A percentile compares a stretch with the other conserved stretches of the same genome.
These are phyloP conservation scores for Monosporozyma aquatica DNA, from an alignment of 805 yeast species.

Conservation along the genomic window DNA sequence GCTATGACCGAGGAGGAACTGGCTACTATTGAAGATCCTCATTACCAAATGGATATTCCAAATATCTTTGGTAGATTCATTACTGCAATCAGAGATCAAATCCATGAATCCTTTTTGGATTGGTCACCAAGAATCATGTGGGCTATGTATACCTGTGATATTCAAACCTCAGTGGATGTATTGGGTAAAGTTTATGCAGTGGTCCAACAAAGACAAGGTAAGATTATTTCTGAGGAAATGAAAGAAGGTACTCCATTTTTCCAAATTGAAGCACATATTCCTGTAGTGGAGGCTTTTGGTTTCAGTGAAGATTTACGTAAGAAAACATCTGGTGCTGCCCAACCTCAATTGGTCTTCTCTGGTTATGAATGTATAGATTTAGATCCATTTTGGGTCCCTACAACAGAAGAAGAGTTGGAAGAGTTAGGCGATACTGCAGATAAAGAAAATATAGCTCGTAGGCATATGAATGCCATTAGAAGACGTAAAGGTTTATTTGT, in stretches of 20 bases:
- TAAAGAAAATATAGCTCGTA: slow-evolving; percentile 80
- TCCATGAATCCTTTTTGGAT: slow-evolving; percentile 59
- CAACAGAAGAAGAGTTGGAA: slow-evolving; percentile 92
- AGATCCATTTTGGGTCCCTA: slow-evolving; percentile 99
- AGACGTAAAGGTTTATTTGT: slow-evolving; percentile 81
- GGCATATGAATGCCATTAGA: slow-evolving; percentile 75
- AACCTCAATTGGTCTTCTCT: slow-evolving; percentile 85
- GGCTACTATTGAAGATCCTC: slow-evolving; percentile 14
- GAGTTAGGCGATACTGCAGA: slow-evolving; percentile 90
- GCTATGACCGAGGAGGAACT: slow-evolving; percentile 26
- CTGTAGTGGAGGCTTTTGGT: slow-evolving; percentile 95
- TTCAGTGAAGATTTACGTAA: slow-evolving; percentile 91
- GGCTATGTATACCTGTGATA: slow-evolving; percentile 90
- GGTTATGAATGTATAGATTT: slow-evolving; percentile 81
- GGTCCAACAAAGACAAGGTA: slow-evolving; percentile 80
- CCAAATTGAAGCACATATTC: slow-evolving; percentile 73
- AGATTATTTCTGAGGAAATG: slow-evolving; percentile 83
- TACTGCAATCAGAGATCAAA: slow-evolving; percentile 60
- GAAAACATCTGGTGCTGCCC: slow-evolving; percentile 92
- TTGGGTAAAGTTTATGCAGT: slow-evolving; percentile 93
- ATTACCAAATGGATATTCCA: slow-evolving; percentile 29
- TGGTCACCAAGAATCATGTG: slow-evolving; percentile 87
- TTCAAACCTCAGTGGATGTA: slow-evolving; percentile 91
- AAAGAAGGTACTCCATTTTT: slow-evolving; percentile 98
- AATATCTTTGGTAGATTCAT: slow-evolving; percentile 65